Evolutionary conservation across 1,284 basidiomycete species (phyloP).

Genomic region (Jaminaea rosea): DNA sequence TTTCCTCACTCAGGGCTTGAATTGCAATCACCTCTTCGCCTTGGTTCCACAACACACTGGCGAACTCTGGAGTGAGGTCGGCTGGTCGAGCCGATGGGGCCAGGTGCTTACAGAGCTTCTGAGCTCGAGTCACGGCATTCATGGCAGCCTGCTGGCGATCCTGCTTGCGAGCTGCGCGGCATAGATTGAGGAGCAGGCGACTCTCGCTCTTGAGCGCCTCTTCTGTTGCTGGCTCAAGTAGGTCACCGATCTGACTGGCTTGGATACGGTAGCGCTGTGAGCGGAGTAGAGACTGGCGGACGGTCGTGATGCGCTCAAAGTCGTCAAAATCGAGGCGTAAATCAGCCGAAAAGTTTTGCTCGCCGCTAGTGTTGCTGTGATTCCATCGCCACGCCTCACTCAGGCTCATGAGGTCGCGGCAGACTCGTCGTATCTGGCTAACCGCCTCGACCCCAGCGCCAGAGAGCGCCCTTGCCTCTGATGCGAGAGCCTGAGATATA

Average conservation of each 20-base stretch:
- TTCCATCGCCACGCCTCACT: constrained; percentile 21
- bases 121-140: constrained; percentile 71
- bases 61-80: constrained; percentile 68
- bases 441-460: constrained; percentile 16
- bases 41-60: constrained; percentile 79
- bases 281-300: constrained; percentile 70
- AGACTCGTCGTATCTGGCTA: constrained; percentile 8
- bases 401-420: constrained; percentile 21
- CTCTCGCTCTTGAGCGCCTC: constrained; percentile 60
- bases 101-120: constrained; percentile 42
- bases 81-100: constrained; percentile 12
- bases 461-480: constrained; percentile 18
- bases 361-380: not conserved
- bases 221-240: constrained; percentile 56
- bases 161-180: constrained; percentile 63
- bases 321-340: constrained; percentile 60
- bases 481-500: constrained; percentile 10
- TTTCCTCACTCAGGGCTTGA: constrained; percentile 57
- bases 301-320: constrained; percentile 69
- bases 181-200: constrained; percentile 63
- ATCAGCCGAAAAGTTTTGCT: not conserved
- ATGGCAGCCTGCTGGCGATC: constrained; percentile 70
- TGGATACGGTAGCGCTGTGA: constrained; percentile 60
- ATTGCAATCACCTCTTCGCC: constrained; percentile 76
- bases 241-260: constrained; percentile 62